Evolutionary conservation across 2,329 filamentous ascomycete species (phyloP), one percentile per base, ranked within the genome.

Genomic region (Cyanodermella asteris): DNA sequence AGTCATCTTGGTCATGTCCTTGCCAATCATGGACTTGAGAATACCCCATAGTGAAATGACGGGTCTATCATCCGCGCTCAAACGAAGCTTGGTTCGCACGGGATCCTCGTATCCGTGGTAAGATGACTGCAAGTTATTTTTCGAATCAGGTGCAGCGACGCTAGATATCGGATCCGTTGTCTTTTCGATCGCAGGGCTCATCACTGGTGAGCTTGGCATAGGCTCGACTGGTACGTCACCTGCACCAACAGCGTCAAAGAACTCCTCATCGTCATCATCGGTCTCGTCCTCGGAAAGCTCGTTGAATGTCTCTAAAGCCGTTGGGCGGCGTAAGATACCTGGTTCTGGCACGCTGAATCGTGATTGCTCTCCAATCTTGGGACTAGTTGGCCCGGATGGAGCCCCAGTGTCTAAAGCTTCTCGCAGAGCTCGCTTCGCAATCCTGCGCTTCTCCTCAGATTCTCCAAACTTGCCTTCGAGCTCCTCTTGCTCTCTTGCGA

Each of bases 1-100:
- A 1, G 87, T 94, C 84, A 97, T 97, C 56, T 90, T 94, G 18
- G 87, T 94, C 87, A 97, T 94, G 44, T 97, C 87, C 47, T 97
- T 94, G 34, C 87, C 87, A 49, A 97, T 91, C 87, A 97, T 94
- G 13, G 84, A 94, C 55, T 94, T 97, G 34, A 97, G 56, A 38
- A 97, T 93, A 36, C 75, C 74, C 87, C 87, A 97, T 21, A 97
- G 68, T 16, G 76, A 87, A 32, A 94, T 78, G 55, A 84, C 93
- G 1, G 87, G 87, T 38, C 87, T 60, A 43, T 97, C 68, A 44
- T 97, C 87, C 16, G 72, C 73, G 40, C 94, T 84, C 59, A 94
- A 68, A 50, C 81, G 84, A 20, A 94, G 60, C 37, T 61, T 71
- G 33, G 64, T 64, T 24, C 87, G 64, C 19, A 90, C 60, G 7